Evolutionary conservation across 495 filamentous ascomycete genomes (phyloP).

Genomic region (Penicillium chermesinum): DNA sequence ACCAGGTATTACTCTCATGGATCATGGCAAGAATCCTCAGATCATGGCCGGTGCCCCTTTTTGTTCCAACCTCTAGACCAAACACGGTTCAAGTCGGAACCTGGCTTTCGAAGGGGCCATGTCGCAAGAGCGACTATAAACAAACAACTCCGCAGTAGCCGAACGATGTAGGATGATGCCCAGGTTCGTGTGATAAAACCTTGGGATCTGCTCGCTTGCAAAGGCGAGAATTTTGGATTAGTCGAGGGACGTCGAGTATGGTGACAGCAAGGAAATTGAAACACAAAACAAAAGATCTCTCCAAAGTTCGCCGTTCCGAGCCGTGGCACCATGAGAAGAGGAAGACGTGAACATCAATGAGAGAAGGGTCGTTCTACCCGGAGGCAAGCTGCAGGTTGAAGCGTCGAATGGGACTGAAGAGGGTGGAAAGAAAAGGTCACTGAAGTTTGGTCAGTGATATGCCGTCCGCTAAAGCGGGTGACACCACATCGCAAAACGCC

Average conservation of each 20-base stretch:
- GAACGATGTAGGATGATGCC: not conserved
- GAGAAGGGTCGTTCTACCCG: slow-evolving; percentile 27
- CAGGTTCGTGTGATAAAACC: not conserved
- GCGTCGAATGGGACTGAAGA: slow-evolving; percentile 22
- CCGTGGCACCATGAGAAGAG: slow-evolving; percentile 45
- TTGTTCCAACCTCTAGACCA: not conserved
- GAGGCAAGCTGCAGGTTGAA: slow-evolving; percentile 20
- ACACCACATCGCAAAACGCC: slow-evolving; percentile 12
- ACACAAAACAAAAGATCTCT: slow-evolving; percentile 24
- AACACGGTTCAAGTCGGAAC: not conserved
- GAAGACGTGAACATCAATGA: slow-evolving; percentile 31
- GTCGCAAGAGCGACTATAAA: not conserved
- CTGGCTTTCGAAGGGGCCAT: not conserved
- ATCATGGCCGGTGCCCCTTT: slow-evolving; percentile 1
- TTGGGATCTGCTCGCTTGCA: slow-evolving; percentile 8
- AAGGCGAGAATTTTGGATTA: slow-evolving; percentile 38
- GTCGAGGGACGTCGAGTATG: slow-evolving; percentile 33
- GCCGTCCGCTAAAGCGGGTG: slow-evolving; percentile 10
- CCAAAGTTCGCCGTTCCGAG: slow-evolving; percentile 40
- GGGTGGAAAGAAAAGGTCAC: slow-evolving; percentile 12
- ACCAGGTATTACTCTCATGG: not conserved
- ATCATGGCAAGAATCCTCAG: not conserved
- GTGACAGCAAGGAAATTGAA: slow-evolving; percentile 17
- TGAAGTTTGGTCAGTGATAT: not conserved
- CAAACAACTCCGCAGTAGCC: not conserved